Evolutionary conservation across 306 rosid genomes (phyloP).

Genomic region (Vachellia collinsii): DNA sequence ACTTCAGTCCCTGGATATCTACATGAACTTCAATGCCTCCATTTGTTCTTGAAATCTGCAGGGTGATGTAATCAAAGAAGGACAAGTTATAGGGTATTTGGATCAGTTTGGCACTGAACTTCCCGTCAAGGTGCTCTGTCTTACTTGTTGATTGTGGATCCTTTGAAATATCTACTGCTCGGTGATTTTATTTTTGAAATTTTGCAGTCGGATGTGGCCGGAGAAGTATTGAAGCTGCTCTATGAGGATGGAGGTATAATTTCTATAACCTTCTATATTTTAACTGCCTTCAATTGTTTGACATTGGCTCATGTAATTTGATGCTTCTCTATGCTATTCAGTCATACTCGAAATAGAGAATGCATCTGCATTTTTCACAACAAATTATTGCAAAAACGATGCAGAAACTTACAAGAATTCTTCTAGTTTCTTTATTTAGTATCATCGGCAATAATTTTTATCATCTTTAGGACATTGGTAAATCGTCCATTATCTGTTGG

Average conservation of each 20-base stretch:
- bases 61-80: slow-evolving; percentile 89
- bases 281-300: slow-evolving; percentile 17
- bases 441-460: not conserved
- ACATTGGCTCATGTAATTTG: slow-evolving; percentile 8
- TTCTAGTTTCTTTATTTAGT: slow-evolving; percentile 14
- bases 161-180: slow-evolving; percentile 36
- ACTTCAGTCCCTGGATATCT: slow-evolving; percentile 26
- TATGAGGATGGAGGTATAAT: slow-evolving; percentile 85
- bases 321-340: slow-evolving; percentile 20
- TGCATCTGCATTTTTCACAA: slow-evolving; percentile 14
- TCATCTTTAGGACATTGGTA: not conserved
- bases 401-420: not conserved
- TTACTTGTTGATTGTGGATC: slow-evolving; percentile 30
- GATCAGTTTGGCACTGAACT: slow-evolving; percentile 88
- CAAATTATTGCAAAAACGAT: slow-evolving; percentile 25
- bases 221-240: slow-evolving; percentile 90
- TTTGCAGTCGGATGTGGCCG: slow-evolving; percentile 85
- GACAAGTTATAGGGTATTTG: slow-evolving; percentile 89
- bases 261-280: slow-evolving; percentile 24
- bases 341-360: slow-evolving; percentile 19
- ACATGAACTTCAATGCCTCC: slow-evolving; percentile 23
- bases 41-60: slow-evolving; percentile 45
- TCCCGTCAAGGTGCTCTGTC: slow-evolving; percentile 77
- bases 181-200: slow-evolving; percentile 46
- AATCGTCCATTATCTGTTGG: not conserved